These are phyloP conservation scores for Mallotus japonicus DNA, from an alignment of 441 rosid genomes.

Conservation along the genomic window DNA sequence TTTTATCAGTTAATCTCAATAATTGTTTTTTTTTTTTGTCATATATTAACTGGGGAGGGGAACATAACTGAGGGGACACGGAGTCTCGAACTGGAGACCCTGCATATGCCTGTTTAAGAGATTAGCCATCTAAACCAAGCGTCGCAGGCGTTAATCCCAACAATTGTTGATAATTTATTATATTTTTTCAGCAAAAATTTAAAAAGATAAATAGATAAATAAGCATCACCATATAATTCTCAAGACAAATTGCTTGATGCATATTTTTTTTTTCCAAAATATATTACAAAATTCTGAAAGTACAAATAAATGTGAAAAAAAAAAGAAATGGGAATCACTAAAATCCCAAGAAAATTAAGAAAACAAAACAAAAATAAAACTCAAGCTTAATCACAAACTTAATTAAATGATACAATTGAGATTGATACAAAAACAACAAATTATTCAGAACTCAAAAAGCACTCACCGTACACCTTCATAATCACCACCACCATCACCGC, in stretches of 20 bases:
- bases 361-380: not conserved
- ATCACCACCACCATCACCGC: too few species aligned
- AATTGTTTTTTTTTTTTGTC: too few species aligned
- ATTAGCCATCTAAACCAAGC: too few species aligned
- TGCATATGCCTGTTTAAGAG: too few species aligned
- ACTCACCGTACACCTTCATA: conserved; percentile 26
- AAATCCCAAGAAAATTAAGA: not conserved
- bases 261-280: not conserved
- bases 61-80: too few species aligned
- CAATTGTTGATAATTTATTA: too few species aligned
- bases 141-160: too few species aligned
- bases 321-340: not conserved
- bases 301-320: not conserved
- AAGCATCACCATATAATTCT: not conserved
- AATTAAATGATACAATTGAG: conserved; percentile 13
- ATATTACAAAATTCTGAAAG: conserved; percentile 11
- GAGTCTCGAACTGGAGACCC: too few species aligned
- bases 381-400: conserved; percentile 5
- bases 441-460: conserved; percentile 12
- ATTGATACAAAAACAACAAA: not conserved
- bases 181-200: too few species aligned
- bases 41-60: too few species aligned
- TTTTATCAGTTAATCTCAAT: too few species aligned
- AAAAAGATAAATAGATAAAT: too few species aligned
- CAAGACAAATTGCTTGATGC: not conserved